A percentile compares a stretch with the other conserved stretches of the same genome.
These are phyloP conservation scores for Coemansia asiatica DNA, from an alignment of 192 early-diverging fungal species.

Conservation along the genomic window DNA sequence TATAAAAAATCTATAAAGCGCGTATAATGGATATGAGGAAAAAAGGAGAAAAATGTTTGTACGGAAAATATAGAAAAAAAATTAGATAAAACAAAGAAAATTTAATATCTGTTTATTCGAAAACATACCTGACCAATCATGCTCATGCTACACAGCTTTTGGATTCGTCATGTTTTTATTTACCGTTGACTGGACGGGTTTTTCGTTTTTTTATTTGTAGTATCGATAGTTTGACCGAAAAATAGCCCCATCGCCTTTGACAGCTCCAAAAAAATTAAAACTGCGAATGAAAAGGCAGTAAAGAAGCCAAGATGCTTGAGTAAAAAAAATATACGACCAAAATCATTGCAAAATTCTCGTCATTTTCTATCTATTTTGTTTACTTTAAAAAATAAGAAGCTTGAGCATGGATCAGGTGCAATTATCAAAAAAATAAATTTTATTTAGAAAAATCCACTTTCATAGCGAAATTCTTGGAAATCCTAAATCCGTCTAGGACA, in stretches of 20 bases:
- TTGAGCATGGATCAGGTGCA: no score
- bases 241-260: not conserved
- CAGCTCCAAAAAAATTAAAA: not conserved
- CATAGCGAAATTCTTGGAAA: constrained; percentile 36
- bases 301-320: no score
- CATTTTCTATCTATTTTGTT: no score
- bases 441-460: constrained; percentile 43
- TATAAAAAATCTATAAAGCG: not conserved
- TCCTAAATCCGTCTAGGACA: constrained; percentile 46
- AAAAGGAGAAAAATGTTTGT: not conserved
- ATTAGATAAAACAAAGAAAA: not conserved
- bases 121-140: constrained; percentile 50
- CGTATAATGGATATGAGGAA: not conserved
- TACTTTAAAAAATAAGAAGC: no score
- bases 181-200: no score
- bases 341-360: no score
- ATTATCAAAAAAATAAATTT: no score
- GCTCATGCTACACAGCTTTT: not conserved
- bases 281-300: no score
- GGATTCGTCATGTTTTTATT: not conserved
- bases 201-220: no score
- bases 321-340: no score
- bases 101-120: not conserved
- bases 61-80: not conserved
- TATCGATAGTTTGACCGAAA: no score